Evolutionary conservation across 192 early-diverging fungal species (phyloP).

Genomic region (Podila epigama): DNA sequence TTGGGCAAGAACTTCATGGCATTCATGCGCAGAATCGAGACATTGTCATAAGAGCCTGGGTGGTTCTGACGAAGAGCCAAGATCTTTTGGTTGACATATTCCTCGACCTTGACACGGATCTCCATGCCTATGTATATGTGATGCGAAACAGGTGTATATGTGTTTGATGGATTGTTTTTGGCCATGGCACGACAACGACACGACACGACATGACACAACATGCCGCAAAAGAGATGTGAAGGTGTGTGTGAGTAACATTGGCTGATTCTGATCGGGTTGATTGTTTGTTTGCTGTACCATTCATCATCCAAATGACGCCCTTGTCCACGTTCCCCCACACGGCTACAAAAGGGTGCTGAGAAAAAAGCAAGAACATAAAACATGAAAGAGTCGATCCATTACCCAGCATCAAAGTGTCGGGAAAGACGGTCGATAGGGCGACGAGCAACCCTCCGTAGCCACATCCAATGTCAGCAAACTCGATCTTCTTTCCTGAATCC

Average conservation of each 20-base stretch:
- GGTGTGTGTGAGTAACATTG: too few relatives aligned
- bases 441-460: conserved; percentile 95
- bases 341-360: too few relatives aligned
- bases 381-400: not conserved
- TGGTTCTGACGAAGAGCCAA: conserved; percentile 79
- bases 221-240: too few relatives aligned
- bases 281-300: too few relatives aligned
- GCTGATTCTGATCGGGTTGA: too few relatives aligned
- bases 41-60: conserved; percentile 90
- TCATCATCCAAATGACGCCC: too few relatives aligned
- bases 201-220: too few relatives aligned
- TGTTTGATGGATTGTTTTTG: too few relatives aligned
- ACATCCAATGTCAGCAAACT: conserved; percentile 98
- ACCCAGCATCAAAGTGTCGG: conserved; percentile 91
- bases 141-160: not conserved
- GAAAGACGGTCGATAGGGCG: conserved; percentile 89
- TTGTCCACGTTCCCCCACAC: not conserved
- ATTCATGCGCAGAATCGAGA: conserved; percentile 97
- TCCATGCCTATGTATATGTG: conserved; percentile 80
- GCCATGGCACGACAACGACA: too few relatives aligned
- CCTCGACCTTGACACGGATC: conserved; percentile 94
- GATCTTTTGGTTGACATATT: conserved; percentile 92
- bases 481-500: conserved; percentile 67
- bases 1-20: conserved; percentile 99
- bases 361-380: not conserved